Evolutionary conservation across 1,284 basidiomycete genomes (phyloP).

Genomic region (Fistulinella cinereoalba): DNA sequence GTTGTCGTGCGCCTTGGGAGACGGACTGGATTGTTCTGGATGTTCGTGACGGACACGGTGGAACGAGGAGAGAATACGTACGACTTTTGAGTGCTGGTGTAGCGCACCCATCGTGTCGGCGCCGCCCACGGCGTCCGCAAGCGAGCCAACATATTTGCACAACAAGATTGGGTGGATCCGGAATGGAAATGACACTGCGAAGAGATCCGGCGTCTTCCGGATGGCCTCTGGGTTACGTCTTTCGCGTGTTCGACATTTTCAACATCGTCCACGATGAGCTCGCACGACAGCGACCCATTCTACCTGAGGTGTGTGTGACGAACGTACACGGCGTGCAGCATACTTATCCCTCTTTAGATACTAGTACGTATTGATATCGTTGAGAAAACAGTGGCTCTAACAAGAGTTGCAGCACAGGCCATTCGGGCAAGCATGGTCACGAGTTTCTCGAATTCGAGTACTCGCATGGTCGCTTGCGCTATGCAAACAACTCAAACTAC

Average conservation of each 20-base stretch:
- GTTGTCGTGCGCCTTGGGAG: constrained; percentile 3
- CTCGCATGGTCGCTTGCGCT: constrained; percentile 91
- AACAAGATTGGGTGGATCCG: too few relatives aligned
- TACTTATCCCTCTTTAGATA: constrained; percentile 53
- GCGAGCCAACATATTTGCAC: constrained; percentile 25
- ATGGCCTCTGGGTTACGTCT: too few relatives aligned
- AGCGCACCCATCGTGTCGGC: constrained; percentile 23
- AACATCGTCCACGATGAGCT: constrained; percentile 45
- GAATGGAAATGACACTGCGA: too few relatives aligned
- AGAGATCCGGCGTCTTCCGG: too few relatives aligned
- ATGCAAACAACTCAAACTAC: constrained; percentile 99
- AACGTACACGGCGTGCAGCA: neutral
- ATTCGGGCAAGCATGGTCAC: constrained; percentile 94
- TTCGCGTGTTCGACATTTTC: too few relatives aligned
- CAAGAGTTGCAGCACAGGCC: constrained; percentile 69
- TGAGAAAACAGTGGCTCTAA: neutral
- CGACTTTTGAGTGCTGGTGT: constrained; percentile 6
- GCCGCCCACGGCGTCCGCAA: constrained; percentile 13
- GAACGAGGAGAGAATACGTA: constrained; percentile 10
- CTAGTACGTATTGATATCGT: constrained; percentile 57
- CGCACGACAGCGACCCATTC: constrained; percentile 68
- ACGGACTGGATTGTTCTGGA: constrained; percentile 5
- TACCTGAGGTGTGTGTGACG: constrained; percentile 68
- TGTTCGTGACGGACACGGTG: neutral
- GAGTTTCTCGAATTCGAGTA: constrained; percentile 99